Conservation (phyloP, 2,329 filamentous ascomycete species). For the Pseudonectria foliicola region DNA sequence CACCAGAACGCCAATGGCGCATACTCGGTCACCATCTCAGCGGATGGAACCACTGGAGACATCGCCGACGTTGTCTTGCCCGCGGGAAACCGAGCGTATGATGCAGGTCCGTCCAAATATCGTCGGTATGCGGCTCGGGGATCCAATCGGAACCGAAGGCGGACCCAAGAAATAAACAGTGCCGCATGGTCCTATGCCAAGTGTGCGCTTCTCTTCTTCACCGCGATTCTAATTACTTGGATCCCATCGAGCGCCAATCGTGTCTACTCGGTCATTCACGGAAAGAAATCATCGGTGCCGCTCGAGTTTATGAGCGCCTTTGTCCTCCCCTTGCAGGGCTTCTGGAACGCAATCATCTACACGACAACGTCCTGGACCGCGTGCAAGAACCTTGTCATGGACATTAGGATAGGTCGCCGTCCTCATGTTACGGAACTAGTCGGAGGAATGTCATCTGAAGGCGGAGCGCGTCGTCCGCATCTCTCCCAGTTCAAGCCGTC, state of each 20-base stretch:
- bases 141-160: slow-evolving; percentile 26
- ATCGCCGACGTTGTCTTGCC: slow-evolving; percentile 21
- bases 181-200: slow-evolving; percentile 65
- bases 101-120: slow-evolving; percentile 6
- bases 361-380: slow-evolving; percentile 60
- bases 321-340: slow-evolving; percentile 73
- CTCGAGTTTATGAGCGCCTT: slow-evolving; percentile 66
- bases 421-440: slow-evolving; percentile 29
- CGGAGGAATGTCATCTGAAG: slow-evolving; percentile 15
- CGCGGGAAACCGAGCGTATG: slow-evolving; percentile 16
- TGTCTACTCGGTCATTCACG: slow-evolving; percentile 60
- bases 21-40: slow-evolving; percentile 47
- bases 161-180: slow-evolving; percentile 48
- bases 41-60: slow-evolving; percentile 18
- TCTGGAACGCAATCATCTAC: slow-evolving; percentile 81
- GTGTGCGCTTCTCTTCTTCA: slow-evolving; percentile 64
- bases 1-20: slow-evolving; percentile 18
- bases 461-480: slow-evolving; percentile 5
- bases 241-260: slow-evolving; percentile 72
- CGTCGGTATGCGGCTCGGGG: slow-evolving; percentile 11
- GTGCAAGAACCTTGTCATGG: slow-evolving; percentile 42
- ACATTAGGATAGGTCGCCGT: slow-evolving; percentile 25
- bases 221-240: slow-evolving; percentile 66
- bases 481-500: slow-evolving; percentile 26
- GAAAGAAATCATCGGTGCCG: slow-evolving; percentile 42